Evolutionary conservation across 2,329 filamentous ascomycete species (phyloP), one percentile per base, ranked within the genome.

Genomic region (Botrytis cinerea): DNA sequence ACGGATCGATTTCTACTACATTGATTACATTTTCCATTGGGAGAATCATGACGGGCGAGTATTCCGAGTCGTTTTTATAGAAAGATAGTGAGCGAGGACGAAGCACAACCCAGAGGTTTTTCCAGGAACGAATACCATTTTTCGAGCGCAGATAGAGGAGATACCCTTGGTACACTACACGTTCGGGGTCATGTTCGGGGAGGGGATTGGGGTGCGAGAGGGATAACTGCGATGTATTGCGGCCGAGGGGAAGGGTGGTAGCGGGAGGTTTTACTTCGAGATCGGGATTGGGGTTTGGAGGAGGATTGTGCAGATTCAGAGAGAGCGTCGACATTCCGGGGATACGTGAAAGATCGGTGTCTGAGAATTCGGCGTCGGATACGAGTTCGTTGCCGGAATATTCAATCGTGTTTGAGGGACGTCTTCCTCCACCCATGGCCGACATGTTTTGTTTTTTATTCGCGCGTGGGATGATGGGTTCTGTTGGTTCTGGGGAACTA

Each of bases 11-110:
- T 80, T 98, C 96, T 35, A 98, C 95, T 1, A 93, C 95, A 78
- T 97, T 93, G 78, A 98, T 92, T 71, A 99, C 91, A 72, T 87
- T 90, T 14, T 89, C 86, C 78, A 98, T 89, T 6, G 92, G 90
- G 48, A 98, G 85, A 78, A 99, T 92, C 78, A 94, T 91, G 75
- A 92, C 87, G 0, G 95, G 93, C 20, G 92, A 91, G 82, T 98
- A 98, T 83, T 99, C 96, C 76, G 90, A 86, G 75, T 97, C 93
- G 80, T 97, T 92, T 82, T 98, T 98, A 86, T 99, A 99, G 40
- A 98, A 88, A 25, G 94, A 92, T 46, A 99, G 85, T 76, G 93
- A 94, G 70, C 92, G 91, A 1, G 93, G 92, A 46, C 96, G 92
- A 70, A 99, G 87, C 0, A 98, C 96, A 20, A 92, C 92, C 96